These are phyloP conservation scores for Syncephalastrum racemosum DNA, from an alignment of 371 early-diverging fungal genomes.

Conservation along the genomic window DNA sequence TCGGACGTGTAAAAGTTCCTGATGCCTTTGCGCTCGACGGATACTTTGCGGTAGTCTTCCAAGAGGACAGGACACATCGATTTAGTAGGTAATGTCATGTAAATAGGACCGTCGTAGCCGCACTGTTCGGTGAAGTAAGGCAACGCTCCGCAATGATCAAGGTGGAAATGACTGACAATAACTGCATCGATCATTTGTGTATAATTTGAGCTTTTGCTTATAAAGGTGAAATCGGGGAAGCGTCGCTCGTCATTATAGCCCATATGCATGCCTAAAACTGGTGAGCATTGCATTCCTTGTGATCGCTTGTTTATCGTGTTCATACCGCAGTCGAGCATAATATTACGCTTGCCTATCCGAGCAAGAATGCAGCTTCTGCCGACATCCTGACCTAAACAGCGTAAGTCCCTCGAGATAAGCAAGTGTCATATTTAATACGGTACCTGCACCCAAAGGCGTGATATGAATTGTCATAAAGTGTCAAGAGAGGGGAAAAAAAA, in stretches of 20 bases:
- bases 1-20: constrained; percentile 83
- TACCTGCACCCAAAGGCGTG: constrained; percentile 56
- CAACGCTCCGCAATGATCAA: constrained; percentile 97
- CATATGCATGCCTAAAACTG: constrained; percentile 87
- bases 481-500: neutral
- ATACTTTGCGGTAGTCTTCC: constrained; percentile 91
- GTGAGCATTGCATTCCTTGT: neutral
- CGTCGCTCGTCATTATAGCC: constrained; percentile 95
- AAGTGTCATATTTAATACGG: constrained; percentile 4
- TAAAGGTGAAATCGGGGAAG: constrained; percentile 97
- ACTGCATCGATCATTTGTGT: constrained; percentile 89
- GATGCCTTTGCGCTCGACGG: constrained; percentile 84
- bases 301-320: neutral
- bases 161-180: constrained; percentile 95
- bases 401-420: constrained; percentile 21
- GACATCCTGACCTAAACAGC: constrained; percentile 75
- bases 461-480: constrained; percentile 49
- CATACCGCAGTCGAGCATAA: constrained; percentile 96
- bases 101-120: constrained; percentile 94
- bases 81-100: constrained; percentile 97
- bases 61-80: constrained; percentile 91
- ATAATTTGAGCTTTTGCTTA: constrained; percentile 83
- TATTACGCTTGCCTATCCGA: constrained; percentile 83
- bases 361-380: constrained; percentile 93
- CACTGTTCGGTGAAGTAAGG: constrained; percentile 95